Conservation (phyloP, 164 flowering plant species). For the Chloranthus sessilifolius region DNA sequence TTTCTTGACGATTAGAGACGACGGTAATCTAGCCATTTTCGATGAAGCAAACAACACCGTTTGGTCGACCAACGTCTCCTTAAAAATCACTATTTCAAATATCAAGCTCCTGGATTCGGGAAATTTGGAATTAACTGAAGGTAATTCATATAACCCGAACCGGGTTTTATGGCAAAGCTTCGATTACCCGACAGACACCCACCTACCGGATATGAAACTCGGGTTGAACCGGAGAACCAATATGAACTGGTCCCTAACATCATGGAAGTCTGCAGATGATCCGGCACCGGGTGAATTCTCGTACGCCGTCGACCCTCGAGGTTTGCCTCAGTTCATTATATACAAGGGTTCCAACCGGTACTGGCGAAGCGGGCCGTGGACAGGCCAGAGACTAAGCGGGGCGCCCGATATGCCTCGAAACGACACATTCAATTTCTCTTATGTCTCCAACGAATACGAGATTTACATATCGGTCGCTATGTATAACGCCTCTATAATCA, state of each 20-base stretch:
- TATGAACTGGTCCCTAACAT: slow-evolving; percentile 6
- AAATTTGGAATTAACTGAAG: slow-evolving; percentile 6
- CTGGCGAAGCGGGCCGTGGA: slow-evolving; percentile 1
- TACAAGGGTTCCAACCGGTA: not conserved
- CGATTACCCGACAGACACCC: slow-evolving; percentile 24
- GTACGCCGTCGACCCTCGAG: not conserved
- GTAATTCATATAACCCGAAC: not conserved
- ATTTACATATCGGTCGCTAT: not conserved
- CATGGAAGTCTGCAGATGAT: slow-evolving; percentile 29
- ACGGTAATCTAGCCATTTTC: slow-evolving; percentile 15
- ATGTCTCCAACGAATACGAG: not conserved
- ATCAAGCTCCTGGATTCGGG: slow-evolving; percentile 18
- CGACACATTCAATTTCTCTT: not conserved
- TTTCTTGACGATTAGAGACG: slow-evolving; percentile 5
- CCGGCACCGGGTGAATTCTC: slow-evolving; percentile 23
- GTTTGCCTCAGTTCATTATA: not conserved
- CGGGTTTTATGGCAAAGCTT: slow-evolving; percentile 27
- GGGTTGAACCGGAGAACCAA: slow-evolving; percentile 11
- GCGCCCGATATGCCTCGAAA: not conserved
- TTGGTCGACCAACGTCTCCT: slow-evolving; percentile 21
- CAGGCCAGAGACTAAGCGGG: not conserved
- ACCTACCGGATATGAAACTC: slow-evolving; percentile 20
- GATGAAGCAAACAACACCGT: slow-evolving; percentile 10
- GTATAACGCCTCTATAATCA: not conserved
- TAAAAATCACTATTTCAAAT: not conserved